Evolutionary conservation across 106 monocot genomes (phyloP).

Genomic region (Dioscorea zingiberensis): DNA sequence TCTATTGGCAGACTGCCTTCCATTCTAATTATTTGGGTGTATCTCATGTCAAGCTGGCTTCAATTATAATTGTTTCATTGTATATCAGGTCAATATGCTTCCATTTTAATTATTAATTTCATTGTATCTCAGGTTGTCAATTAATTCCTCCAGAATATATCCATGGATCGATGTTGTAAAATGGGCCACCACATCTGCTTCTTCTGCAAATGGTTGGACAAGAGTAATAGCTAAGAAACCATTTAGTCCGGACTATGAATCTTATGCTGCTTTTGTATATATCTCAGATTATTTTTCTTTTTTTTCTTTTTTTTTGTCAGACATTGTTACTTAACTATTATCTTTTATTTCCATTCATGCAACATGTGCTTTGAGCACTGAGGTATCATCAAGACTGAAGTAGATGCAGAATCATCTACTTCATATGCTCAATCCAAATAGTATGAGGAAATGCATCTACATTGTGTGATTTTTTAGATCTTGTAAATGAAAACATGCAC

Average conservation of each 20-base stretch:
- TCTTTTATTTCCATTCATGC: neutral
- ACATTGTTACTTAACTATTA: neutral
- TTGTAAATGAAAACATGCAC: no score
- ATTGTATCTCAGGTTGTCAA: no score
- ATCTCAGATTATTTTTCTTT: no score
- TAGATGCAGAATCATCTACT: conserved; percentile 99
- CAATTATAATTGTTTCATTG: no score
- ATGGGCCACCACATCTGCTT: conserved; percentile 67
- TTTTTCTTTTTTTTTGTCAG: neutral
- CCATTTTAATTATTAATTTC: no score
- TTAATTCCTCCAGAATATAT: conserved; percentile 95
- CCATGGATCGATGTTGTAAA: conserved; percentile 79
- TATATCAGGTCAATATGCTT: no score
- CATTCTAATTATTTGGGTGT: no score
- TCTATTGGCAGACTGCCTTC: no score
- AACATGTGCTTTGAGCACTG: conserved; percentile 84
- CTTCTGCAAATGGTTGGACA: conserved; percentile 88
- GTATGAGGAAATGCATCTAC: no score
- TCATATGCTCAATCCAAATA: no score
- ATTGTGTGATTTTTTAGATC: no score
- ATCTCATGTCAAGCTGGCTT: no score
- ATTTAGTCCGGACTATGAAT: conserved; percentile 79
- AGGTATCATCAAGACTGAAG: conserved; percentile 86
- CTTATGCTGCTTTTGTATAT: conserved; percentile 70
- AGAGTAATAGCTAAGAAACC: conserved; percentile 94